Conservation (phyloP, 2,329 filamentous ascomycete genomes). For the Westerdykella ornata region DNA sequence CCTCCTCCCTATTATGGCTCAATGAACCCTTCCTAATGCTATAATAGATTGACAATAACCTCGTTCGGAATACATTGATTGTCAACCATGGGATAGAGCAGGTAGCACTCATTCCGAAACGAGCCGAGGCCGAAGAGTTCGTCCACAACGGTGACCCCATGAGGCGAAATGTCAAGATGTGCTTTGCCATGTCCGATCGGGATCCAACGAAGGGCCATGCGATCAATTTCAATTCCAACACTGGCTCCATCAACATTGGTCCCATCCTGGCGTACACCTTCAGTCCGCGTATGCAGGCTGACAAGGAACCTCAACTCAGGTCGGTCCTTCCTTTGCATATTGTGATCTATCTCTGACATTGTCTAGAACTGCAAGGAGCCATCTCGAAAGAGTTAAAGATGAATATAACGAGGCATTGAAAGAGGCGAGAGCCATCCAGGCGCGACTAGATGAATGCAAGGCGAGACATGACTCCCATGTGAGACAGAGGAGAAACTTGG, state of each 20-base stretch:
- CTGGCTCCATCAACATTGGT: slow-evolving; percentile 45
- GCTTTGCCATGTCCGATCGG: slow-evolving; percentile 60
- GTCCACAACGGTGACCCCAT: slow-evolving; percentile 54
- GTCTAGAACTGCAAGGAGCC: slow-evolving; percentile 40
- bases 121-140: slow-evolving; percentile 59
- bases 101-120: slow-evolving; percentile 65
- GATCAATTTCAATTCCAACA: slow-evolving; percentile 33
- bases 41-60: slow-evolving; percentile 63
- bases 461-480: slow-evolving; percentile 46
- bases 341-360: slow-evolving; percentile 7
- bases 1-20: background rate
- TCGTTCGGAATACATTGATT: slow-evolving; percentile 74
- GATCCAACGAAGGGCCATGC: slow-evolving; percentile 56
- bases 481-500: slow-evolving; percentile 44
- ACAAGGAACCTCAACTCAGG: slow-evolving; percentile 61
- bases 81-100: slow-evolving; percentile 81
- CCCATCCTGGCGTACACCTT: slow-evolving; percentile 50
- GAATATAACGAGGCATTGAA: slow-evolving; percentile 23
- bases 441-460: slow-evolving; percentile 46
- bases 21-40: slow-evolving; percentile 13
- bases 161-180: slow-evolving; percentile 63
- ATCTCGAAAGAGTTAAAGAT: slow-evolving; percentile 47
- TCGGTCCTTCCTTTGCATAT: slow-evolving; percentile 19
- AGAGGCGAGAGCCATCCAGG: slow-evolving; percentile 27
- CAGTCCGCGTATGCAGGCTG: slow-evolving; percentile 69